phyloP scores from a whole-genome alignment of 176 grass and related monocot species.

The Oryza australiensis region DNA sequence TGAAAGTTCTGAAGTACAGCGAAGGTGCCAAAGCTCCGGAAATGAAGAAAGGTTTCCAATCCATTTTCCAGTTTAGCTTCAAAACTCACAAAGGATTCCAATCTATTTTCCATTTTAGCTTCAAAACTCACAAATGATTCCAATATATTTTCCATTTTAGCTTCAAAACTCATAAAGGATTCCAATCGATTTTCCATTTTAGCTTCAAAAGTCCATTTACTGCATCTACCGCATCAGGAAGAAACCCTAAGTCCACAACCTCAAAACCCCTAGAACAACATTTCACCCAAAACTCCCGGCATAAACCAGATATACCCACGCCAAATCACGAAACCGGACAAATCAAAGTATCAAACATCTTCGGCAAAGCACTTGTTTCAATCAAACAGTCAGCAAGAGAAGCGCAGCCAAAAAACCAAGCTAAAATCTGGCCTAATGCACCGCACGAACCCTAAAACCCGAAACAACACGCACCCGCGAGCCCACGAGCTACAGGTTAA shows the following conservation, averaged over 20 bases:
- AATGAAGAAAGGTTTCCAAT: neutral
- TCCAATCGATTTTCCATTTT: neutral
- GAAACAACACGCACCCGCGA: neutral
- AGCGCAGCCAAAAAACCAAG: neutral
- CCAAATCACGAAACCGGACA: conserved; percentile 15
- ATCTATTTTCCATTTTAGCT: neutral
- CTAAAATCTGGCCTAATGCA: neutral
- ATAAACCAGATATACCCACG: neutral
- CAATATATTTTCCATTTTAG: neutral
- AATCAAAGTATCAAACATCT: neutral
- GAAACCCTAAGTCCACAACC: neutral
- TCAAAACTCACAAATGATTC: neutral
- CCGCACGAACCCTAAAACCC: conserved; percentile 36
- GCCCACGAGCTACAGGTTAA: neutral
- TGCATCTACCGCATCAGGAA: neutral
- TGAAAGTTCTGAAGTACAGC: neutral
- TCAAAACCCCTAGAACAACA: neutral
- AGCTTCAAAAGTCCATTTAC: neutral
- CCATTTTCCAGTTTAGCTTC: neutral
- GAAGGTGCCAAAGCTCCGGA: neutral
- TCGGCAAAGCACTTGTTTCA: conserved; percentile 16
- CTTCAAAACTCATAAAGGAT: neutral
- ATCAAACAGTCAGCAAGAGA: neutral
- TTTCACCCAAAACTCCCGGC: conserved; percentile 11
- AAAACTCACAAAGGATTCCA: neutral